Conservation (phyloP, 2,329 filamentous ascomycete species). For the Trichoderma aggressivum region DNA sequence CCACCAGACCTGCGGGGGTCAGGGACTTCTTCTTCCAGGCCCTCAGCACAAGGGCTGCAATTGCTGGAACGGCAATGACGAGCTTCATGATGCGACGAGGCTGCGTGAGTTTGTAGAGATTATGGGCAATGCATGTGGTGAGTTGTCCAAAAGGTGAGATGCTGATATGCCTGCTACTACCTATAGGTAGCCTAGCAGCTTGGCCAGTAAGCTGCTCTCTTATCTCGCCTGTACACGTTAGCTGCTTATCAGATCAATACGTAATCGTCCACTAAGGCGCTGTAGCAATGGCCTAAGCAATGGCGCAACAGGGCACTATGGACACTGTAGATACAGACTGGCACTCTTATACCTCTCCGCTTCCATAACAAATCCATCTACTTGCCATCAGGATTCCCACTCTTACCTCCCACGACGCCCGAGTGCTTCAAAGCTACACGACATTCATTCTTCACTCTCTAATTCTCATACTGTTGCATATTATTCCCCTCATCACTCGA, state of each 20-base stretch:
- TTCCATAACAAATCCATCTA: too few species aligned
- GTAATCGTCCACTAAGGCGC: neutral
- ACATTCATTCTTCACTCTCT: neutral
- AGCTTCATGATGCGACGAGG: constrained; percentile 48
- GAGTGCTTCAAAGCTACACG: neutral
- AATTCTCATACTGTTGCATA: neutral
- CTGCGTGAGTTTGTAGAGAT: neutral
- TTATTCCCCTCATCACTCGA: neutral
- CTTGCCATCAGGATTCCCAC: neutral
- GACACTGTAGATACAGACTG: too few species aligned
- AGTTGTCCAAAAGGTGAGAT: neutral
- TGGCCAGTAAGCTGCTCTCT: neutral
- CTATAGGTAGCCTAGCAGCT: too few species aligned
- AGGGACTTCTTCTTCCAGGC: constrained; percentile 72
- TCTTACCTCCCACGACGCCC: neutral
- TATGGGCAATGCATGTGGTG: neutral
- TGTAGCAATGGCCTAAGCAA: neutral
- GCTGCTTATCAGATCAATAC: neutral
- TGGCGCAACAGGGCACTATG: neutral
- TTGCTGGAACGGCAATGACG: constrained; percentile 56
- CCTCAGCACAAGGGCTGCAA: constrained; percentile 59
- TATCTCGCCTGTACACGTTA: neutral
- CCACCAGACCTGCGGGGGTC: constrained; percentile 70
- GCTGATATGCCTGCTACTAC: neutral
- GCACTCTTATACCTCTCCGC: too few species aligned